phyloP scores from a whole-genome alignment of 2,329 filamentous ascomycete genomes.

The Claviceps purpurea region DNA sequence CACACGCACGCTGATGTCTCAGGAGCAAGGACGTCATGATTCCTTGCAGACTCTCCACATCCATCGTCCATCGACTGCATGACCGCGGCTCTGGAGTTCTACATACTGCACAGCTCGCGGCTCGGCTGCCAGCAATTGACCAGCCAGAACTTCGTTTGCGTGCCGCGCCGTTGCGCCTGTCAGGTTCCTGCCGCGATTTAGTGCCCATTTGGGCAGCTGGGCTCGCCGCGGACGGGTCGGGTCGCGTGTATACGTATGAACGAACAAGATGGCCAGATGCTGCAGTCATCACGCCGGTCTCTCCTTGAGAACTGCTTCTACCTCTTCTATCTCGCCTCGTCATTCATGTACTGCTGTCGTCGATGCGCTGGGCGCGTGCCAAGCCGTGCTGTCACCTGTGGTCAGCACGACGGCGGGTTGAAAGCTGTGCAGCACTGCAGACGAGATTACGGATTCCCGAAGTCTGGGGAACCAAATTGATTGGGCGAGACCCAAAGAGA shows the following conservation, averaged over 20 bases:
- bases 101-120: background rate
- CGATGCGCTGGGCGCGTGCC: background rate
- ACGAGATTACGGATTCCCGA: background rate
- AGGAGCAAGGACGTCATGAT: too few species aligned
- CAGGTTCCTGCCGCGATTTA: background rate
- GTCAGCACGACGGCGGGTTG: background rate
- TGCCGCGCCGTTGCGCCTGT: background rate
- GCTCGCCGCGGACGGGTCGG: slow-evolving; percentile 1
- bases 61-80: background rate
- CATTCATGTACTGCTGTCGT: background rate
- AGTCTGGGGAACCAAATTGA: background rate
- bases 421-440: background rate
- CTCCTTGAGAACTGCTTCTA: background rate
- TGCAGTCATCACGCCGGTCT: background rate
- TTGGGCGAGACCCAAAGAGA: background rate
- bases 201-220: background rate
- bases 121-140: background rate
- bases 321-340: background rate
- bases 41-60: too few species aligned
- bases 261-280: background rate
- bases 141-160: background rate
- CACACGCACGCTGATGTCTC: too few species aligned
- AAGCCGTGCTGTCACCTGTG: background rate
- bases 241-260: background rate
- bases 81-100: background rate